Conservation (phyloP, 2,329 filamentous ascomycete species). For the Cercospora zeae-maydis region DNA sequence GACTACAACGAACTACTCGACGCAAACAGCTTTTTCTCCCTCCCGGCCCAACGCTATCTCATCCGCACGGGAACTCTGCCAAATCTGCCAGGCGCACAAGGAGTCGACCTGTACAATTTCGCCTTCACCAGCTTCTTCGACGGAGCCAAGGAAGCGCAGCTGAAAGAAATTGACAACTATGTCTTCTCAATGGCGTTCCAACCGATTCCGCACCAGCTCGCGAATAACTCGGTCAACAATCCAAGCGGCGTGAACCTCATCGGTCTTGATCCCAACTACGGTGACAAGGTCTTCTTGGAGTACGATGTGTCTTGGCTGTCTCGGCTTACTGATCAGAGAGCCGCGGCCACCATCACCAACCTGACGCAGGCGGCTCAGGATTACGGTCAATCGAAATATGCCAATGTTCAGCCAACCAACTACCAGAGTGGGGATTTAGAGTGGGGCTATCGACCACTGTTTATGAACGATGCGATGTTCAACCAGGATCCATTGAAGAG, state of each 20-base stretch:
- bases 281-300: constrained; percentile 26
- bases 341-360: constrained; percentile 18
- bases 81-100: constrained; percentile 26
- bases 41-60: constrained; percentile 36
- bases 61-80: constrained; percentile 42
- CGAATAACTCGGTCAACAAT: constrained; percentile 16
- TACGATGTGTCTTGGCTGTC: constrained; percentile 26
- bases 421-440: constrained; percentile 21
- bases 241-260: constrained; percentile 24
- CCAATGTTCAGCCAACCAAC: constrained; percentile 20
- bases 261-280: constrained; percentile 19
- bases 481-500: constrained; percentile 25
- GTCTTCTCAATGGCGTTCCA: constrained; percentile 24
- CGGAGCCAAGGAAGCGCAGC: constrained; percentile 9
- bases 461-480: constrained; percentile 31
- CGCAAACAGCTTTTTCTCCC: constrained; percentile 19
- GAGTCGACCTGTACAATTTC: constrained; percentile 21
- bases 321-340: constrained; percentile 15
- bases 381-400: constrained; percentile 22
- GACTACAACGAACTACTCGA: constrained; percentile 22
- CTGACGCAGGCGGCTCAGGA: constrained; percentile 22
- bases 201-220: constrained; percentile 22
- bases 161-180: constrained; percentile 17
- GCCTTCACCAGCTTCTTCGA: constrained; percentile 21
- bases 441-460: constrained; percentile 23